A percentile compares a stretch with the other conserved stretches of the same genome.
These are phyloP conservation scores for Tulasnella sp. DNA, from an alignment of 768 basidiomycete genomes.

Conservation along the genomic window DNA sequence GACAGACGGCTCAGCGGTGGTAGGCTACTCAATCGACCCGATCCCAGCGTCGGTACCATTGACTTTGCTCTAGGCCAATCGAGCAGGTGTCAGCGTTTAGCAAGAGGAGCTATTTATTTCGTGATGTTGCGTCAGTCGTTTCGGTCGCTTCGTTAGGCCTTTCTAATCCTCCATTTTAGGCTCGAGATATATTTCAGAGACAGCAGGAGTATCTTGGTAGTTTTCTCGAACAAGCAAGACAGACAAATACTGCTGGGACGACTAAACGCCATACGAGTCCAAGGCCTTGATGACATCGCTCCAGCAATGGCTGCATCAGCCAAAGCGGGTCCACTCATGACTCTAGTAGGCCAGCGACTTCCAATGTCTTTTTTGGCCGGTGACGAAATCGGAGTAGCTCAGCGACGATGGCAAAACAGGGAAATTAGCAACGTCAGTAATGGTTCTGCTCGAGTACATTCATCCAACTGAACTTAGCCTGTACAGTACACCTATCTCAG, in stretches of 20 bases:
- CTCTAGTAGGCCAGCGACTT: conserved; percentile 1
- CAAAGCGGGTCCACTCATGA: not conserved
- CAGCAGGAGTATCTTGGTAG: conserved; percentile 78
- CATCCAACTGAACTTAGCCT: conserved; percentile 11
- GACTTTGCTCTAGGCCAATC: conserved; percentile 55
- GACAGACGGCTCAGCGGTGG: conserved; percentile 81
- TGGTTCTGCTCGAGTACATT: not conserved
- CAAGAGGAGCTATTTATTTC: conserved; percentile 81
- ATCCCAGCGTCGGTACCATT: not conserved
- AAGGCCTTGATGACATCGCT: conserved; percentile 15
- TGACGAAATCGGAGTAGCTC: conserved; percentile 67
- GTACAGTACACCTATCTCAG: conserved; percentile 81
- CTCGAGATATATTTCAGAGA: conserved; percentile 93
- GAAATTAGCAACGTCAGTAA: conserved; percentile 82
- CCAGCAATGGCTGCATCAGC: not conserved
- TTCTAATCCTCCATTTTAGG: conserved; percentile 41
- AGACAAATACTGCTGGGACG: conserved; percentile 45
- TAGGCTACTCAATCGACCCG: conserved; percentile 38
- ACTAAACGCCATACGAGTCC: conserved; percentile 2
- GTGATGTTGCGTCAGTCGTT: conserved; percentile 76
- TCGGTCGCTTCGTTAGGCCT: not conserved
- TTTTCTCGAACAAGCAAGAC: conserved; percentile 68
- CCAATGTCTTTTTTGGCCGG: conserved; percentile 32
- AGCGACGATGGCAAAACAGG: conserved; percentile 79
- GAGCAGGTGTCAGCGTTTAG: conserved; percentile 73